Percentiles rank a stretch among this genome's conserved stretches.
phyloP scores from a whole-genome alignment of 2,329 filamentous ascomycete species.

The Sphaceloma murrayae region DNA sequence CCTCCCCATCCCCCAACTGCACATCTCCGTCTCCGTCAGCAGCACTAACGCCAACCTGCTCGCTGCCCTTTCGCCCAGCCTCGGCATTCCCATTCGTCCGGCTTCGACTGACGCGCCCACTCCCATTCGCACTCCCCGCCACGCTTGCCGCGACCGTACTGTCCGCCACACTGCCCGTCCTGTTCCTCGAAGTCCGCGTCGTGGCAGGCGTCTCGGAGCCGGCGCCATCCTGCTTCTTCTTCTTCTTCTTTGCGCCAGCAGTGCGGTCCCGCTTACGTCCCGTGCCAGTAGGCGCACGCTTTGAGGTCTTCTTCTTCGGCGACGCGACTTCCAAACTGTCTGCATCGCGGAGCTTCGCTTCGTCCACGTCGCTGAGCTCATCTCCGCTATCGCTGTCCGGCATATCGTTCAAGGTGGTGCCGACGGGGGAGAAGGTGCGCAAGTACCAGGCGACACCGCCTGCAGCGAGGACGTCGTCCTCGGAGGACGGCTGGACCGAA shows the following conservation, averaged over 20 bases:
- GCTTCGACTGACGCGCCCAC: background rate
- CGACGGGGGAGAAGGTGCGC: constrained; percentile 65
- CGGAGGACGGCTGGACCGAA: constrained; percentile 15
- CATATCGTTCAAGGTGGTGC: constrained; percentile 73
- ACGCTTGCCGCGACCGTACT: background rate
- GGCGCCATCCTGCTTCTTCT: background rate
- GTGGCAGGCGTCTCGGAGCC: background rate
- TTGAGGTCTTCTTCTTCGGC: constrained; percentile 2
- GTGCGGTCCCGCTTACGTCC: constrained; percentile 5
- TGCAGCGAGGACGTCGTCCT: constrained; percentile 37
- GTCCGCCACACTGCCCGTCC: constrained; percentile 2
- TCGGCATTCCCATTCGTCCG: constrained; percentile 3
- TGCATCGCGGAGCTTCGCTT: constrained; percentile 59
- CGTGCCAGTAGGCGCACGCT: background rate
- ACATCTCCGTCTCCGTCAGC: background rate
- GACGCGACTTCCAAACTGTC: background rate
- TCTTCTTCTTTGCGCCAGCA: constrained; percentile 1
- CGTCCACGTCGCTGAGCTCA: constrained; percentile 74
- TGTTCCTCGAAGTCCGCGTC: constrained; percentile 1
- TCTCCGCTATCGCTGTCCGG: constrained; percentile 67
- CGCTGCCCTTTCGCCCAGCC: constrained; percentile 13
- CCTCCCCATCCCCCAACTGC: constrained; percentile 3
- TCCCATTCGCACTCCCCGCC: constrained; percentile 3
- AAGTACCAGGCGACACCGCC: constrained; percentile 88
- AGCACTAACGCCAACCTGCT: background rate